These are phyloP conservation scores for Suhomyces coccinellae DNA, from an alignment of 1,139 yeast species.

Conservation along the genomic window DNA sequence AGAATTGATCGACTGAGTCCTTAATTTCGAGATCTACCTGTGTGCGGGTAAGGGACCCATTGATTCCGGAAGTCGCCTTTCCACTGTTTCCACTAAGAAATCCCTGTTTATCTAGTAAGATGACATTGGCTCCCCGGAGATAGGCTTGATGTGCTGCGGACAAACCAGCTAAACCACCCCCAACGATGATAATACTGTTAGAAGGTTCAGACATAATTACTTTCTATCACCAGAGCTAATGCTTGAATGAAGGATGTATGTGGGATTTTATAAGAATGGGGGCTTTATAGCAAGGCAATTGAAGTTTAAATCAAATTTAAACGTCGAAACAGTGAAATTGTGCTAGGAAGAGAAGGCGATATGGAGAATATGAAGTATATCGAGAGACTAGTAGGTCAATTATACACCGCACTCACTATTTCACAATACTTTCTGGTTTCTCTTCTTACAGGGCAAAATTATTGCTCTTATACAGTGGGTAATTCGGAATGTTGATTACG, in stretches of 20 bases:
- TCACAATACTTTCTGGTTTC: neutral
- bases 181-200: conserved; percentile 62
- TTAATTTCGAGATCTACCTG: conserved; percentile 51
- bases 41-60: conserved; percentile 68
- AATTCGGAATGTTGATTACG: neutral
- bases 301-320: no score
- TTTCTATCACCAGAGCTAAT: no score
- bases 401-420: no score
- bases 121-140: conserved; percentile 54
- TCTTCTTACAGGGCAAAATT: neutral
- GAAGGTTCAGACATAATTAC: conserved; percentile 21
- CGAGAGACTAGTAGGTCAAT: no score
- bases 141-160: conserved; percentile 72
- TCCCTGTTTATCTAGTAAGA: conserved; percentile 62
- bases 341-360: no score
- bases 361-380: no score
- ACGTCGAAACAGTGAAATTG: no score
- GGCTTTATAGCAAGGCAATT: no score
- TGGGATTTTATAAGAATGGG: no score
- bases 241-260: no score
- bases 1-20: conserved; percentile 61
- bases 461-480: neutral
- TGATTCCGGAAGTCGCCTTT: conserved; percentile 81
- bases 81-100: conserved; percentile 77
- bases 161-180: conserved; percentile 80